Evolutionary conservation across 176 grass and related monocot genomes (phyloP).

Genomic region (Poa pratensis): DNA sequence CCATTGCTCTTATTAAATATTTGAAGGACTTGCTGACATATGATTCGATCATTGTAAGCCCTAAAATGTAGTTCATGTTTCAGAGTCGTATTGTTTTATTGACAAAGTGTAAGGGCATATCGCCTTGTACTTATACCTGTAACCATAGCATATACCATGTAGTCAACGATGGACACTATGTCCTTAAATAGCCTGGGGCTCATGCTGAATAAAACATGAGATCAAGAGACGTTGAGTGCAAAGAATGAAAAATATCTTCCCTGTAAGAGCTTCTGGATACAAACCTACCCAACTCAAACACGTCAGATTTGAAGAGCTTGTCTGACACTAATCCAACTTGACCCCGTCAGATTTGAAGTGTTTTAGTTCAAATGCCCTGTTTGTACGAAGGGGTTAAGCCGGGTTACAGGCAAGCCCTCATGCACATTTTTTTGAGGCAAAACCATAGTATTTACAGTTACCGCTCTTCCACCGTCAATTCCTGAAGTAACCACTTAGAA

Average conservation of each 20-base stretch:
- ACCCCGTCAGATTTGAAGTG: background rate
- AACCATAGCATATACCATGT: slow-evolving; percentile 10
- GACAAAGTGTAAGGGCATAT: background rate
- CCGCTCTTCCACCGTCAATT: background rate
- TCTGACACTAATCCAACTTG: background rate
- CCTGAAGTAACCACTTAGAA: background rate
- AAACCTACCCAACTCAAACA: background rate
- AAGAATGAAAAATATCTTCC: slow-evolving; percentile 1
- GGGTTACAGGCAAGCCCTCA: background rate
- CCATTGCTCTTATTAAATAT: slow-evolving; percentile 26
- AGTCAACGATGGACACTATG: background rate
- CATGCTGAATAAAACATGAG: background rate
- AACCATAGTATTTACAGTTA: background rate
- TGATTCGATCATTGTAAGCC: slow-evolving; percentile 4
- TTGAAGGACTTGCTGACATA: background rate
- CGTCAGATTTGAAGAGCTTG: background rate
- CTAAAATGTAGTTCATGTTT: slow-evolving; percentile 20
- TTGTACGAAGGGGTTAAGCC: background rate
- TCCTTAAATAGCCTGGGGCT: background rate
- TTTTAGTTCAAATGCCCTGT: slow-evolving; percentile 5
- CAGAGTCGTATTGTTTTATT: background rate
- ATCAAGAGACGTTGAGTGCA: background rate
- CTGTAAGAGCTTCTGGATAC: background rate
- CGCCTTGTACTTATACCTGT: slow-evolving; percentile 33
- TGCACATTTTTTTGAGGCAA: background rate